Evolutionary conservation across 1,284 basidiomycete species (phyloP).

Genomic region (Cutaneotrichosporon cutaneum): DNA sequence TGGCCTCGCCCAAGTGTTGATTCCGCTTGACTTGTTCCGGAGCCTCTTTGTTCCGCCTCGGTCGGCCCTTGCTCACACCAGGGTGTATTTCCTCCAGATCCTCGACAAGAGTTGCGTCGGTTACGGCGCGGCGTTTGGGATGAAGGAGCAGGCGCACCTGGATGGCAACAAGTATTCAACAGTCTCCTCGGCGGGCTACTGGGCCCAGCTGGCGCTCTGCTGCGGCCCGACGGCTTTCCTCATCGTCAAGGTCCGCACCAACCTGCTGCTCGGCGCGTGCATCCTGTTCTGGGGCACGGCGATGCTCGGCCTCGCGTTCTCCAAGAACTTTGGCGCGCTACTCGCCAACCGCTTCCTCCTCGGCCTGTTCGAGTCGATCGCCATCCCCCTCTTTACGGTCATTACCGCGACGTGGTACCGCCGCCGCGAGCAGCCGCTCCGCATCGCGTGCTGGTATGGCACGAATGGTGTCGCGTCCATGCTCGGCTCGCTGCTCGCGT

Average conservation of each 20-base stretch:
- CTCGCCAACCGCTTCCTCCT: constrained; percentile 29
- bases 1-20: no score
- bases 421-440: constrained; percentile 48
- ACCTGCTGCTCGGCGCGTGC: constrained; percentile 17
- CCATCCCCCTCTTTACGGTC: constrained; percentile 33
- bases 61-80: background rate
- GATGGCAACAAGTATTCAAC: constrained; percentile 36
- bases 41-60: background rate
- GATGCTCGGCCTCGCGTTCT: constrained; percentile 21
- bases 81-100: constrained; percentile 47
- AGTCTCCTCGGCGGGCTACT: constrained; percentile 26
- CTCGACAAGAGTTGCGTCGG: constrained; percentile 43
- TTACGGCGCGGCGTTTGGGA: constrained; percentile 28
- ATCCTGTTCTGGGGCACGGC: constrained; percentile 20
- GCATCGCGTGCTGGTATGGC: constrained; percentile 40
- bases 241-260: constrained; percentile 37
- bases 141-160: constrained; percentile 31
- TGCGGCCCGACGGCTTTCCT: constrained; percentile 45
- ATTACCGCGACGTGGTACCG: constrained; percentile 53
- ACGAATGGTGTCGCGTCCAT: constrained; percentile 28
- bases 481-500: constrained; percentile 38
- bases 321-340: constrained; percentile 16
- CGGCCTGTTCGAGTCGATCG: constrained; percentile 30
- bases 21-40: no score
- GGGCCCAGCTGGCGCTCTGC: constrained; percentile 30